Conservation (phyloP, 176 grass and related monocot genomes). For the Oryza australiensis region DNA sequence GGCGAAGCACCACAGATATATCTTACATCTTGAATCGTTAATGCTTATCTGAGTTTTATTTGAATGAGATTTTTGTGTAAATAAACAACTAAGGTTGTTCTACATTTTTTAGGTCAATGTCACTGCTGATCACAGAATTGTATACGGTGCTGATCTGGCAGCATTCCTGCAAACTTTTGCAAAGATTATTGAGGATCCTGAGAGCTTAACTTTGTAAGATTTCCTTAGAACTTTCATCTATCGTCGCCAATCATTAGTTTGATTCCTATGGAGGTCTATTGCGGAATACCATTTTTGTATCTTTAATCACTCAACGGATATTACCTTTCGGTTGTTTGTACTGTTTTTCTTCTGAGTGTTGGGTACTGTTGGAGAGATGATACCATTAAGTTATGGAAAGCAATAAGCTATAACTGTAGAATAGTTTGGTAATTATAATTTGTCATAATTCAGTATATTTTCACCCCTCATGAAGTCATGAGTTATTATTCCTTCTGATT, state of each 20-base stretch:
- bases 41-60: background rate
- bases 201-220: conserved; percentile 80
- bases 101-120: conserved; percentile 78
- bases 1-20: background rate
- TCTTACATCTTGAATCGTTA: background rate
- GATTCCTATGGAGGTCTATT: conserved; percentile 33
- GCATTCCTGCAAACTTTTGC: conserved; percentile 92
- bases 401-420: conserved; percentile 47
- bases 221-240: conserved; percentile 36
- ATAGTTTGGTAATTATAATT: conserved; percentile 6
- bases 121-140: conserved; percentile 93
- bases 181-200: conserved; percentile 89
- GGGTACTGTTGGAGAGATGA: conserved; percentile 13
- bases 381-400: conserved; percentile 39
- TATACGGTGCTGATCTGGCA: conserved; percentile 98
- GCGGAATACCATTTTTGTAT: conserved; percentile 28
- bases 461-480: background rate
- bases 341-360: conserved; percentile 14
- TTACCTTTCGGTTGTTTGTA: conserved; percentile 33
- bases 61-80: background rate
- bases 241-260: conserved; percentile 15
- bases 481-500: background rate
- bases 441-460: background rate
- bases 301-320: conserved; percentile 9
- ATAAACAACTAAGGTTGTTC: background rate